Percentiles rank a stretch among this genome's conserved stretches.
These are phyloP conservation scores for Phialophora chinensis DNA, from an alignment of 2,329 filamentous ascomycete genomes.

Conservation along the genomic window DNA sequence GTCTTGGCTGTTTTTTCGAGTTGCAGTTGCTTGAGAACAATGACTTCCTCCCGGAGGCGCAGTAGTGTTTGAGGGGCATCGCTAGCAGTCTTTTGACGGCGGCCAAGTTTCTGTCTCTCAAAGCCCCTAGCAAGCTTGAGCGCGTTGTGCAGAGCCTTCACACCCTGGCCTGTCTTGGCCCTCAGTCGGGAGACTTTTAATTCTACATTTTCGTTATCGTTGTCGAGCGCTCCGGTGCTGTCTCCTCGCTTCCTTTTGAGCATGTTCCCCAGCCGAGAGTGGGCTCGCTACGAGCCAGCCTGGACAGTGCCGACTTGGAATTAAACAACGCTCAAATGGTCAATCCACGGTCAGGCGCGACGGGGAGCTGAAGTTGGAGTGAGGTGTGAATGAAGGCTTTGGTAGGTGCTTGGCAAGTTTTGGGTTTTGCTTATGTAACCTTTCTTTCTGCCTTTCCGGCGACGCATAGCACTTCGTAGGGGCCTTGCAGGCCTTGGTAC, in stretches of 20 bases:
- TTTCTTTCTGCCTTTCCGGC: background rate
- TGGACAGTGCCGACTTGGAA: background rate
- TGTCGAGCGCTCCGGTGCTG: slow-evolving; percentile 14
- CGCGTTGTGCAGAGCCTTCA: slow-evolving; percentile 57
- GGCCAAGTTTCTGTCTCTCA: slow-evolving; percentile 68
- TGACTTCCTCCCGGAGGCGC: slow-evolving; percentile 61
- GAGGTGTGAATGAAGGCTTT: background rate
- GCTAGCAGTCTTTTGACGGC: slow-evolving; percentile 62
- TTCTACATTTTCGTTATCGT: slow-evolving; percentile 41
- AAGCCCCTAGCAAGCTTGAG: slow-evolving; percentile 66
- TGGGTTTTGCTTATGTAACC: background rate
- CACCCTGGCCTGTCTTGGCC: slow-evolving; percentile 57
- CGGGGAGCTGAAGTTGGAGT: background rate
- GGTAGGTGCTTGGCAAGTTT: background rate
- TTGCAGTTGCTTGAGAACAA: slow-evolving; percentile 63
- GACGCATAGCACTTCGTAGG: no score
- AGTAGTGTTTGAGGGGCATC: slow-evolving; percentile 49
- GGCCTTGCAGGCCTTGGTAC: no score
- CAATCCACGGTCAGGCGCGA: background rate
- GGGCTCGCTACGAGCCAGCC: background rate
- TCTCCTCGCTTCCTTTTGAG: slow-evolving; percentile 41
- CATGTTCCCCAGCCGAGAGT: slow-evolving; percentile 27
- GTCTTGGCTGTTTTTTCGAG: slow-evolving; percentile 56
- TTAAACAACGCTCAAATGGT: background rate
- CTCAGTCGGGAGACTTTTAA: slow-evolving; percentile 49